These are phyloP conservation scores for Eimeria brunetti DNA, from an alignment of 169 alveolate species.

Conservation along the genomic window DNA sequence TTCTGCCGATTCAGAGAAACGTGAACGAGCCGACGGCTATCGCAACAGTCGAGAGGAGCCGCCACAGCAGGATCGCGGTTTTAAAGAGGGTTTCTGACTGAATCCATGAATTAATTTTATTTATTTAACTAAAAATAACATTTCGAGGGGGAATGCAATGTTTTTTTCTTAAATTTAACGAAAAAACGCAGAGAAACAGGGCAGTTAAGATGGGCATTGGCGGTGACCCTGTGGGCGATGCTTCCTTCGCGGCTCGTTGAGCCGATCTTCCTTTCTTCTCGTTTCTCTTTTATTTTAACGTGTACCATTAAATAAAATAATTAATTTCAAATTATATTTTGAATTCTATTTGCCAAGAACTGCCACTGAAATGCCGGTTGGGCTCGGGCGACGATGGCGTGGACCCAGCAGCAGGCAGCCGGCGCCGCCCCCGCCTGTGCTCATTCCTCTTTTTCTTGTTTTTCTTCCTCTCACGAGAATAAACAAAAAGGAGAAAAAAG, in stretches of 20 bases:
- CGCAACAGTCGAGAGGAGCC: not conserved
- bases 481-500: too few species aligned
- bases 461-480: not conserved
- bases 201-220: not conserved
- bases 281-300: too few species aligned
- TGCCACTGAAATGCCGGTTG: not conserved
- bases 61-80: too few species aligned
- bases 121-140: not conserved
- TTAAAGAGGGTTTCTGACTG: not conserved
- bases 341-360: too few species aligned
- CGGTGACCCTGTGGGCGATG: conserved; percentile 18
- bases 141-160: too few species aligned
- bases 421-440: not conserved
- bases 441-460: not conserved
- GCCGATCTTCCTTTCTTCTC: not conserved
- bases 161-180: not conserved
- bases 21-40: not conserved
- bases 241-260: not conserved
- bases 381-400: not conserved
- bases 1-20: not conserved
- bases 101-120: not conserved
- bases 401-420: not conserved
- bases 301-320: too few species aligned
- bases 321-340: too few species aligned
- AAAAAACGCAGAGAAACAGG: not conserved